These are phyloP conservation scores for Lolium perenne DNA, from an alignment of 176 grass and related monocot genomes.

Conservation along the genomic window DNA sequence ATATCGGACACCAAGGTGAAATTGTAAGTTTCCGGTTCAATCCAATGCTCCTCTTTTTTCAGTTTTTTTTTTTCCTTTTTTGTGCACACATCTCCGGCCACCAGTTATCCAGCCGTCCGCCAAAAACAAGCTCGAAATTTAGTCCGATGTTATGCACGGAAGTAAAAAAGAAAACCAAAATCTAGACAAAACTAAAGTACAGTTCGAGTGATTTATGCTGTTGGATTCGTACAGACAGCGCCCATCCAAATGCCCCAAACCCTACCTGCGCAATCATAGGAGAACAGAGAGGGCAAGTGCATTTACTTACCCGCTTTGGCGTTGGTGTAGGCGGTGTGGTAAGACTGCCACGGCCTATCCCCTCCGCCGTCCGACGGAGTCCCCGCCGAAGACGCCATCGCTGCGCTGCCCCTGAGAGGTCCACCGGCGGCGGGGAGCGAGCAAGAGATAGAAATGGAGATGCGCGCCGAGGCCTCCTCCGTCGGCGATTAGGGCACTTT, in stretches of 20 bases:
- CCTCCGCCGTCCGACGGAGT: constrained; percentile 38
- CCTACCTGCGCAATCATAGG: neutral
- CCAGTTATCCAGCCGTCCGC: no score
- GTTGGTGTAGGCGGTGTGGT: constrained; percentile 92
- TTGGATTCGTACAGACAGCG: neutral
- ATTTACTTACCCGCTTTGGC: constrained; percentile 88
- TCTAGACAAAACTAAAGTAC: neutral
- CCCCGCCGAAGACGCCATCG: constrained; percentile 38
- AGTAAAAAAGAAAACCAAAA: neutral
- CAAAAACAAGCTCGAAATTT: no score
- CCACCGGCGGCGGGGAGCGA: neutral
- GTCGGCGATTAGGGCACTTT: neutral
- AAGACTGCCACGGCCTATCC: constrained; percentile 84
- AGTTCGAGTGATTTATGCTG: neutral
- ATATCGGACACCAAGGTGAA: no score
- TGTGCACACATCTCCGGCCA: no score
- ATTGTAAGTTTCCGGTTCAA: no score
- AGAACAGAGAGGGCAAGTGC: neutral
- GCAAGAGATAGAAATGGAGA: neutral
- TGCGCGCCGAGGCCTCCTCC: neutral
- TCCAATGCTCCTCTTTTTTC: no score
- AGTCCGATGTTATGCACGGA: neutral
- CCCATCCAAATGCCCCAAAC: constrained; percentile 15
- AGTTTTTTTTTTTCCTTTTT: no score
- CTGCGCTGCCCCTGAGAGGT: constrained; percentile 11